A percentile compares a stretch with the other conserved stretches of the same genome.
phyloP scores from a whole-genome alignment of 2,329 filamentous ascomycete genomes.

The Trichoderma asperellum region DNA sequence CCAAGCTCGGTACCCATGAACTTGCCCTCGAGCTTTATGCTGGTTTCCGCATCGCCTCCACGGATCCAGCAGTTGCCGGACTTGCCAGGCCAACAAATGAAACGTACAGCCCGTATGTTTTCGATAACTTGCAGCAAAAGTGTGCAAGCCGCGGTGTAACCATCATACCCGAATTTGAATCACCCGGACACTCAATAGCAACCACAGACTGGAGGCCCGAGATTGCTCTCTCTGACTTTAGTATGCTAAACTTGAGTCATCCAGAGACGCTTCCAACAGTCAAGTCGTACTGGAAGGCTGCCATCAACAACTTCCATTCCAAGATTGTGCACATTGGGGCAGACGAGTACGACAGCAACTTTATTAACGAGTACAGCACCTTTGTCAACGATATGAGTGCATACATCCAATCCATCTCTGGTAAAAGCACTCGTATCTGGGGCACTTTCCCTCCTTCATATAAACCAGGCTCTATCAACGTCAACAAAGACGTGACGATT shows the following conservation, averaged over 20 bases:
- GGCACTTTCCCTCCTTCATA: slow-evolving; percentile 44
- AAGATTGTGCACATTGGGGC: slow-evolving; percentile 60
- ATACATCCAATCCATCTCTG: slow-evolving; percentile 49
- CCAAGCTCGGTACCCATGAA: slow-evolving; percentile 51
- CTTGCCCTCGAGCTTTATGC: slow-evolving; percentile 52
- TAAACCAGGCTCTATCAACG: slow-evolving; percentile 23
- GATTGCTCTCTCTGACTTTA: slow-evolving; percentile 50
- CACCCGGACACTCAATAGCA: slow-evolving; percentile 56
- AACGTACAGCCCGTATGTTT: slow-evolving; percentile 42
- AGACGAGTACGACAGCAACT: slow-evolving; percentile 54
- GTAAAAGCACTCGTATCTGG: slow-evolving; percentile 57
- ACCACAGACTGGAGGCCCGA: slow-evolving; percentile 61
- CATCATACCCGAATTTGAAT: slow-evolving; percentile 59
- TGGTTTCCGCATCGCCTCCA: slow-evolving; percentile 47
- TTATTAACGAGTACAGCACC: slow-evolving; percentile 55
- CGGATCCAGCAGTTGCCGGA: slow-evolving; percentile 34
- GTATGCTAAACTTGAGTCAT: slow-evolving; percentile 49
- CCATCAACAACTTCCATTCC: slow-evolving; percentile 58
- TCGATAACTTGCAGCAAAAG: slow-evolving; percentile 53
- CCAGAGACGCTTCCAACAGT: slow-evolving; percentile 57
- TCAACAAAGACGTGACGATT: slow-evolving; percentile 32
- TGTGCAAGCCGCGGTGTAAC: slow-evolving; percentile 57
- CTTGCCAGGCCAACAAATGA: slow-evolving; percentile 51
- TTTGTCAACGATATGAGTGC: slow-evolving; percentile 51
- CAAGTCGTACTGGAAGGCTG: slow-evolving; percentile 56